Base-by-base conservation (phyloP, 441 rosid genomes). In the Jatropha multifida region DNA sequence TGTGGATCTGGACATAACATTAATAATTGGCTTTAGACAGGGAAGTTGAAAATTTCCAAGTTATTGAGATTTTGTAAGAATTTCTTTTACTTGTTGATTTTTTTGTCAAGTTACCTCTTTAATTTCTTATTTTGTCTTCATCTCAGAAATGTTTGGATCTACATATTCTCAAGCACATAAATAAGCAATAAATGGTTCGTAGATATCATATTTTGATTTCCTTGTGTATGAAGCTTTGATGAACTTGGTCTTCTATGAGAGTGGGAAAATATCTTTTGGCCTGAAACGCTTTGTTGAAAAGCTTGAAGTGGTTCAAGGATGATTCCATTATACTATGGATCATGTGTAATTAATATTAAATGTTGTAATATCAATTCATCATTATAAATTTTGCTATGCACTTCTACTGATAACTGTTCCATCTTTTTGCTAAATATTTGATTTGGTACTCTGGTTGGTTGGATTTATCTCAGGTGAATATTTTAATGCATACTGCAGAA, bases 401-500 rank as follows among this genome's bases (percentile, higher is more conserved):
- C 27, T 41, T 42, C 69, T 41, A 40, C 10, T n/a, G 41, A 10
- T 42, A 8, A 7, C 69, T 10, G 51, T 65, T 65, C 7, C 27
- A 42, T 65, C n/a, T 42, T 41, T 41, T 27, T 32, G 12, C 13
- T 27, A 12, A 61, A 32, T 32, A 61, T 61, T 27, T 61, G 65
- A 32, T 32, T 27, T 12, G 14, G n/a, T n/a, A 6, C 40, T 3
- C 15, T 61, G 40, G 65, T 61, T 61, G 41, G 38, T 61, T 65
- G 72, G 73, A 58, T 15, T 46, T 18, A 68, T 72, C 77, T 72
- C 85, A 91, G 94, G 96, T 89, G 49, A 87, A 90, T 74, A 86
- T 90, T 77, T 78, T 89, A 58, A 87, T 90, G 1, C 92, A 90
- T 78, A 71, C 88, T 26, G 84, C 88, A 72, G 89, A 88, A 68